phyloP scores from a whole-genome alignment of 148 eudicot genomes.

The Camellia japonica region DNA sequence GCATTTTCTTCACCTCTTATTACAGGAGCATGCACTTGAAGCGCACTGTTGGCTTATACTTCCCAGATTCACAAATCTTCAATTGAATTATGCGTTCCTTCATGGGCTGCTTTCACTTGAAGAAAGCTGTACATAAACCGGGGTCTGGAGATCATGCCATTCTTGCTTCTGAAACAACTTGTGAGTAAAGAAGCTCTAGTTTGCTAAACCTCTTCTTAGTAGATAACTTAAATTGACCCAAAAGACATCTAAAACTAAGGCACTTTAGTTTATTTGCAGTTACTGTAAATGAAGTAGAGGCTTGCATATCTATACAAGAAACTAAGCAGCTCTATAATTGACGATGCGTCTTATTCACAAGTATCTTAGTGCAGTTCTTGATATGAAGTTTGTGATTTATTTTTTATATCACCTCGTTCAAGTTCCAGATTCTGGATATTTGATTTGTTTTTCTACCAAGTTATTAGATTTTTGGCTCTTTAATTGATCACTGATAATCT shows the following conservation, averaged over 20 bases:
- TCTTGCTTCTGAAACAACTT: conserved; percentile 49
- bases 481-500: neutral
- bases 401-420: neutral
- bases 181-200: conserved; percentile 30
- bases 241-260: neutral
- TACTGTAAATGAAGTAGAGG: conserved; percentile 47
- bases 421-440: neutral
- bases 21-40: conserved; percentile 2
- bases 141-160: conserved; percentile 16
- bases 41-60: neutral
- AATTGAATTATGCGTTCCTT: conserved; percentile 24
- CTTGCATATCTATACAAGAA: conserved; percentile 36
- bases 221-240: neutral
- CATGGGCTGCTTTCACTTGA: conserved; percentile 30
- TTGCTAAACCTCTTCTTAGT: neutral
- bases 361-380: conserved; percentile 20
- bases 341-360: conserved; percentile 48
- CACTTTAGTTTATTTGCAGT: conserved; percentile 25
- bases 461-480: conserved; percentile 5
- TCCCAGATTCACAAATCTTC: conserved; percentile 1
- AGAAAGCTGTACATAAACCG: conserved; percentile 15
- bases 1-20: neutral
- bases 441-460: neutral
- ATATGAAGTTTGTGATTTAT: neutral
- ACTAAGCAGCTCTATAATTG: conserved; percentile 41